Evolutionary conservation across 2,329 filamentous ascomycete genomes (phyloP).

Genomic region (Colletotrichum melonis): DNA sequence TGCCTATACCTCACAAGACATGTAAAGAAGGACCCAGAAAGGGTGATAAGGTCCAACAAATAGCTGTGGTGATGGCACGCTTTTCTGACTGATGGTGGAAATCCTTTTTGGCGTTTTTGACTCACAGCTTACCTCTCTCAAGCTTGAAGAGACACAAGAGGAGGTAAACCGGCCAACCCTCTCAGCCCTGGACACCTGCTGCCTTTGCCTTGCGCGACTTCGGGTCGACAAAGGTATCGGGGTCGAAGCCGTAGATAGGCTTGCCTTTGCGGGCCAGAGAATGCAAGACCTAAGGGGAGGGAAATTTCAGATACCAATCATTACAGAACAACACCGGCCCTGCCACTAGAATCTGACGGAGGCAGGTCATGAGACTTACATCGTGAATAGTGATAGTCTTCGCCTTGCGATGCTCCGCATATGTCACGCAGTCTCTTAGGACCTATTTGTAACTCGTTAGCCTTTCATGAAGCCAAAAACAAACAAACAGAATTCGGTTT

Average conservation of each 20-base stretch:
- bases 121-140: no score
- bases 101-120: no score
- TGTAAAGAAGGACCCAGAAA: no score
- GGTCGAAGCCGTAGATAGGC: slow-evolving; percentile 70
- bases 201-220: slow-evolving; percentile 34
- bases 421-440: slow-evolving; percentile 59
- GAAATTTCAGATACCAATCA: slow-evolving; percentile 12
- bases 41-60: no score
- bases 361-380: slow-evolving; percentile 53
- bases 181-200: background rate
- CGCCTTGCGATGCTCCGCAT: slow-evolving; percentile 62
- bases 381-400: slow-evolving; percentile 75
- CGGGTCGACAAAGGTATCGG: slow-evolving; percentile 45
- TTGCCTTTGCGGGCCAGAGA: slow-evolving; percentile 59
- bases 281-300: slow-evolving; percentile 61
- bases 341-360: background rate
- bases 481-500: background rate
- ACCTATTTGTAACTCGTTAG: slow-evolving; percentile 53
- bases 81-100: no score
- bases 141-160: no score
- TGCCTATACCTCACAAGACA: no score
- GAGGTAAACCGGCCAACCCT: background rate
- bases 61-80: no score
- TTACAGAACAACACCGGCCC: no score
- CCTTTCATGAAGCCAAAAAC: background rate